Base-by-base conservation (phyloP, 1,284 basidiomycete species). In the Cystobasidiaceae sp. region DNA sequence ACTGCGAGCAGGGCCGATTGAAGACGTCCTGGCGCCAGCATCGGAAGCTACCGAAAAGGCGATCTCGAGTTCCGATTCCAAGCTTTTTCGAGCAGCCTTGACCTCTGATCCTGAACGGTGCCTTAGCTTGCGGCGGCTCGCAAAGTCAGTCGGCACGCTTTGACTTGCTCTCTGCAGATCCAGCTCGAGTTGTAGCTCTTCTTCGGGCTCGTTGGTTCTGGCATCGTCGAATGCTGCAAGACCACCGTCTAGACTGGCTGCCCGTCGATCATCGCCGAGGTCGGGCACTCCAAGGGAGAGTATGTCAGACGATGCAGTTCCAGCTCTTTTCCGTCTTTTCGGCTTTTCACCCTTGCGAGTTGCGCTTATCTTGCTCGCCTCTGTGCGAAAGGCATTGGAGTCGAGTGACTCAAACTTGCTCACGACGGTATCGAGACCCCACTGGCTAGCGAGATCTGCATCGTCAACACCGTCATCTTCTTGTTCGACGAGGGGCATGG, bases 341-440 rank as follows among this genome's bases (percentile, higher is more conserved):
- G 48, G 30, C 39, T 56, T 56, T n/a, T 30, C 52, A 39, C 34
- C 44, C 33, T 39, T 19, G 28, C 25, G 34, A 9, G 41, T 33
- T 25, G 51, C 43, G 39, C 46, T 46, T 21, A 54, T 48, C 21
- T 49, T 59, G 21, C 44, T 48, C 4, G 54, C 54, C 45, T 56
- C 54, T 28, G 34, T 44, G 30, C 54, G 32, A 19, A 56, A 56
- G 21, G 37, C 54, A 44, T 56, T 56, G 13, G 54, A 56, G 25
- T 56, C 39, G 28, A 56, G 54, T 8, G 23, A 33, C 5, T 64
- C 52, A 44, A 64, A 64, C 32, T 64, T 64, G 1, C 41, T 33
- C 28, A 64, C 41, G 9, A 64, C 61, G 33, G 41, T 64, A 13
- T 64, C 61, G n/a, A 64, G 30, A 17, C 61, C 61, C 61, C 61